A percentile compares a stretch with the other conserved stretches of the same genome.
Conservation (phyloP, 169 alveolate genomes). For the Plasmodium fragile region DNA sequence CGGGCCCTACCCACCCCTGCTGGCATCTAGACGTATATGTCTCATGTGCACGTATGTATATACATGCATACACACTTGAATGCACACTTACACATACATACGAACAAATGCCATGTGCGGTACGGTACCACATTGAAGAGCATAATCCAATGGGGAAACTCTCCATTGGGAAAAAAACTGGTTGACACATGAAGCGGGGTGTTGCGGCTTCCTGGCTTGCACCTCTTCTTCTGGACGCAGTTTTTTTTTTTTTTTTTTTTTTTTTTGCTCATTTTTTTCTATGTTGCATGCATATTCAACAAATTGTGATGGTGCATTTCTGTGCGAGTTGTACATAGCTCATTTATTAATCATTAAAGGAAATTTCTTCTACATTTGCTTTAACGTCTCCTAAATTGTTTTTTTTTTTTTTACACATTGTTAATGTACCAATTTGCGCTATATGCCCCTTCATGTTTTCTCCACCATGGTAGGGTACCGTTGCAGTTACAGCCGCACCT, state of each 20-base stretch:
- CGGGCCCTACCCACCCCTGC: background rate
- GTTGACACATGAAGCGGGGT: background rate
- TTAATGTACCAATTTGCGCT: constrained; percentile 2
- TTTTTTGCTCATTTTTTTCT: constrained; percentile 9
- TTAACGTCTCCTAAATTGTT: constrained; percentile 8
- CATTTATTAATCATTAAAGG: constrained; percentile 12
- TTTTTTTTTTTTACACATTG: background rate
- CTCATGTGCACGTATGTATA: background rate
- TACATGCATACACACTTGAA: background rate
- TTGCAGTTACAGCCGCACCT: background rate
- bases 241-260: constrained; percentile 6
- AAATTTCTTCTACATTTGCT: constrained; percentile 4
- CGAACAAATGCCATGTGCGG: background rate
- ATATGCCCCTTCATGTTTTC: background rate
- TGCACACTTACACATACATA: background rate
- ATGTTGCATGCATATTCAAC: background rate
- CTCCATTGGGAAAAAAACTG: background rate
- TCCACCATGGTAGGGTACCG: background rate
- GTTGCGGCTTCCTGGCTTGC: background rate
- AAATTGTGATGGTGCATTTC: constrained; percentile 17
- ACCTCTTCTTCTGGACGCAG: background rate
- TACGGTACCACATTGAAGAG: background rate
- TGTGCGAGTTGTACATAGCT: background rate
- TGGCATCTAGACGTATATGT: background rate
- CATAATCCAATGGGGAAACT: background rate